Evolutionary conservation across 2,329 filamentous ascomycete genomes (phyloP).

Genomic region (Fusarium redolens): DNA sequence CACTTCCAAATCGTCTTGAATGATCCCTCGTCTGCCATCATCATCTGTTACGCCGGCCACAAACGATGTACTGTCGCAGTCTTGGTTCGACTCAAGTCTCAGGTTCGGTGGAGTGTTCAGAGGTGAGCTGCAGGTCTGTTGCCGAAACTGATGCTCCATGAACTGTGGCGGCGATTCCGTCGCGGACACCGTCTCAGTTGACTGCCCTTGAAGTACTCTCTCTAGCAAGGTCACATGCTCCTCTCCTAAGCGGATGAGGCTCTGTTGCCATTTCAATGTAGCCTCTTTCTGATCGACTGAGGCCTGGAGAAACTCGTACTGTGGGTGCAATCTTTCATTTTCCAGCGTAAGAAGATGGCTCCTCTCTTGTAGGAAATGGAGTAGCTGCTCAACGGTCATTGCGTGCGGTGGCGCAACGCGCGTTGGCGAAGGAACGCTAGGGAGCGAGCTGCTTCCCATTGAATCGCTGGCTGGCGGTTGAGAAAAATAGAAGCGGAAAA

Average conservation of each 20-base stretch:
- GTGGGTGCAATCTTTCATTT: background rate
- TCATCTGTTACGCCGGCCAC: background rate
- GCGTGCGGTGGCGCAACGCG: background rate
- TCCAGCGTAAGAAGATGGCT: background rate
- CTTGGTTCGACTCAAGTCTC: background rate
- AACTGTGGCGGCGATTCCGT: background rate
- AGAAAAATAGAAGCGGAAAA: background rate
- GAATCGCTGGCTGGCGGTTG: background rate
- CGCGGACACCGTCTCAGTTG: background rate
- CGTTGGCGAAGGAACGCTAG: background rate
- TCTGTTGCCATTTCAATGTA: background rate
- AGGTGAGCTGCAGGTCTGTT: background rate
- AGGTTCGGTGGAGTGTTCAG: background rate
- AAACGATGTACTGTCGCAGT: background rate
- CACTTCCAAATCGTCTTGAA: background rate
- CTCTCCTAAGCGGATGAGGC: conserved; percentile 1
- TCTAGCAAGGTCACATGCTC: conserved; percentile 1
- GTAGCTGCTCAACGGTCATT: conserved; percentile 1
- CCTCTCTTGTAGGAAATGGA: conserved; percentile 1
- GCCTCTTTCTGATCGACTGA: background rate
- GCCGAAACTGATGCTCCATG: conserved; percentile 1
- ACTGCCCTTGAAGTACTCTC: background rate
- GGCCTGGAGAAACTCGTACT: background rate
- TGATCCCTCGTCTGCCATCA: background rate
- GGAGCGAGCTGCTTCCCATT: background rate